Conservation (phyloP, 129 eudicot species). For the Erigeron canadensis region DNA sequence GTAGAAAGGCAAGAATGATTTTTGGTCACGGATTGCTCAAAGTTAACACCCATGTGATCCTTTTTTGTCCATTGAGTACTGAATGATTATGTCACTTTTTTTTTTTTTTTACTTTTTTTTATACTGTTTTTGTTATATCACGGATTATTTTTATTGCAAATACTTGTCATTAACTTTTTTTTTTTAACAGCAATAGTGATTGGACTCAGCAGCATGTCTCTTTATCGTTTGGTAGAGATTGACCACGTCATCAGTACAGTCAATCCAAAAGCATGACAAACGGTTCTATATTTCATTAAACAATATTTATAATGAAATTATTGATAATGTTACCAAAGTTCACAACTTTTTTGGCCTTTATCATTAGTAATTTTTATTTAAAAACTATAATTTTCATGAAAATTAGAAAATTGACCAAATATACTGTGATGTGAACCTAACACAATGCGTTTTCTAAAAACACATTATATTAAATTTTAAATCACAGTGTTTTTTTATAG, state of each 20-base stretch:
- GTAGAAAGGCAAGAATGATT: slow-evolving; percentile 22
- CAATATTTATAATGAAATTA: background rate
- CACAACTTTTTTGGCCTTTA: background rate
- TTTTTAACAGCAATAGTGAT: too few relatives aligned
- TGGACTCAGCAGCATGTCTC: too few relatives aligned
- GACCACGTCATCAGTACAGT: too few relatives aligned
- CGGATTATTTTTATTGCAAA: slow-evolving; percentile 9
- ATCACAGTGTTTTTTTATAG: too few relatives aligned
- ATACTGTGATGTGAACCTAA: too few relatives aligned
- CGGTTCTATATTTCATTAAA: background rate
- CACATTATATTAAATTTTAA: too few relatives aligned
- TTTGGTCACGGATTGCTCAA: slow-evolving; percentile 33
- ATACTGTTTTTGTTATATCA: slow-evolving; percentile 2
- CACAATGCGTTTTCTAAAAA: too few relatives aligned
- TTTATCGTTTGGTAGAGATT: too few relatives aligned
- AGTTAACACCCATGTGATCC: slow-evolving; percentile 32
- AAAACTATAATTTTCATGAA: too few relatives aligned
- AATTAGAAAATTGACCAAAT: too few relatives aligned
- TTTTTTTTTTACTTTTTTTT: background rate
- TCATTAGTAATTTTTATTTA: background rate
- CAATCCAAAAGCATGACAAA: too few relatives aligned
- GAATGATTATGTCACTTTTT: slow-evolving; percentile 20
- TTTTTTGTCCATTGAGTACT: slow-evolving; percentile 31
- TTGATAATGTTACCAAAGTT: background rate
- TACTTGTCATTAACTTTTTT: background rate